A percentile compares a stretch with the other conserved stretches of the same genome.
Evolutionary conservation across 129 eudicot genomes (phyloP).

Genomic region (Flaveria robusta): DNA sequence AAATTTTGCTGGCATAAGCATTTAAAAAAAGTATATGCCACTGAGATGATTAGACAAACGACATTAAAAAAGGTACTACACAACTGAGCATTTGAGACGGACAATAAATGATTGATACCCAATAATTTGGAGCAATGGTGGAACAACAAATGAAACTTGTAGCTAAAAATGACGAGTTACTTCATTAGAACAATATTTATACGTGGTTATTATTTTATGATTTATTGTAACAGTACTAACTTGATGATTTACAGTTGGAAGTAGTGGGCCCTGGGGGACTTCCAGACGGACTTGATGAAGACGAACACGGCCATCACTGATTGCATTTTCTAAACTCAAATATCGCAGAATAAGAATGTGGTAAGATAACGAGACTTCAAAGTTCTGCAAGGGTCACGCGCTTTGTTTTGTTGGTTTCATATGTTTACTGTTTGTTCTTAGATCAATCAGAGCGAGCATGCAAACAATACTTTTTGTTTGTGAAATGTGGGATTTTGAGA

Average conservation of each 20-base stretch:
- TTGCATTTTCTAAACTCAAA: slow-evolving; percentile 25
- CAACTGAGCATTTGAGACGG: not conserved
- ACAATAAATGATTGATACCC: not conserved
- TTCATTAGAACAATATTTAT: not conserved
- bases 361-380: slow-evolving; percentile 47
- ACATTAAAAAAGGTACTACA: not conserved
- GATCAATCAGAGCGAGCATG: slow-evolving; percentile 34
- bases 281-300: slow-evolving; percentile 79
- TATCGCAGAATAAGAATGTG: slow-evolving; percentile 58
- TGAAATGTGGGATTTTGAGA: slow-evolving; percentile 21
- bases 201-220: no score
- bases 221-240: no score
- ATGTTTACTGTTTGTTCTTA: slow-evolving; percentile 34
- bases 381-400: slow-evolving; percentile 38
- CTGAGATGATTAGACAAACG: not conserved
- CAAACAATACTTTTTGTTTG: slow-evolving; percentile 26
- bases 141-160: no score
- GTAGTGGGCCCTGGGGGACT: slow-evolving; percentile 96
- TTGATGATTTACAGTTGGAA: slow-evolving; percentile 62
- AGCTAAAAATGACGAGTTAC: no score
- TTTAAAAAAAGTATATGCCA: not conserved
- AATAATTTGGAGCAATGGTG: not conserved
- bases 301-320: slow-evolving; percentile 61
- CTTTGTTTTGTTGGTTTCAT: slow-evolving; percentile 40
- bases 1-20: not conserved